Evolutionary conservation across 192 early-diverging fungal species (phyloP).

Genomic region (Chytriomyces hyalinus): DNA sequence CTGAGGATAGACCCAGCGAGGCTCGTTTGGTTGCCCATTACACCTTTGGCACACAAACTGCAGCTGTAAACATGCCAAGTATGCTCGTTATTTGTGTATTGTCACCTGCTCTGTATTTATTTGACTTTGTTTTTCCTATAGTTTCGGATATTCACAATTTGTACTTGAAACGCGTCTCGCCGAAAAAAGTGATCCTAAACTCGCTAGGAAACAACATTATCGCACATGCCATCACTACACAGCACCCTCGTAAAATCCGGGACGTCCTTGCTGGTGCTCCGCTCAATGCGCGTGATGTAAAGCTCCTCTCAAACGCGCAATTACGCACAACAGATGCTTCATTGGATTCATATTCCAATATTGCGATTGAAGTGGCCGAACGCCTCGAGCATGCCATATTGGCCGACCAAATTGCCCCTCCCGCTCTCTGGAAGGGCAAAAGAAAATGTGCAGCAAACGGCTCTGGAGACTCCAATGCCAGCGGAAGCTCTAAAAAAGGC

Average conservation of each 20-base stretch:
- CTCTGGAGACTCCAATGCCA: neutral
- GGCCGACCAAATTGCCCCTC: neutral
- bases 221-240: constrained; percentile 9
- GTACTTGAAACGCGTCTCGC: neutral
- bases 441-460: neutral
- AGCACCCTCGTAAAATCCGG: constrained; percentile 9
- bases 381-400: neutral
- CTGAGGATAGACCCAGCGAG: constrained; percentile 14
- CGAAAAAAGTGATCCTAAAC: constrained; percentile 2
- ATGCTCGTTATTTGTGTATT: neutral
- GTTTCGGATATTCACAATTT: constrained; percentile 12
- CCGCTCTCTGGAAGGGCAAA: neutral
- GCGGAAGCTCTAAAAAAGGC: neutral
- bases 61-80: constrained; percentile 32
- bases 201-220: constrained; percentile 18
- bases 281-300: neutral
- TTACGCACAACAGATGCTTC: neutral
- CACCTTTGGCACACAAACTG: constrained; percentile 27
- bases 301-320: neutral
- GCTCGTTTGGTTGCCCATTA: constrained; percentile 30
- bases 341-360: neutral
- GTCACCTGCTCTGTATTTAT: neutral
- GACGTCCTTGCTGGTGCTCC: constrained; percentile 1
- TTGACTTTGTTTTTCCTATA: neutral
- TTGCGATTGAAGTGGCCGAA: constrained; percentile 5